These are phyloP conservation scores for Arachnopeziza araneosa DNA, from an alignment of 2,329 filamentous ascomycete species.

Conservation along the genomic window DNA sequence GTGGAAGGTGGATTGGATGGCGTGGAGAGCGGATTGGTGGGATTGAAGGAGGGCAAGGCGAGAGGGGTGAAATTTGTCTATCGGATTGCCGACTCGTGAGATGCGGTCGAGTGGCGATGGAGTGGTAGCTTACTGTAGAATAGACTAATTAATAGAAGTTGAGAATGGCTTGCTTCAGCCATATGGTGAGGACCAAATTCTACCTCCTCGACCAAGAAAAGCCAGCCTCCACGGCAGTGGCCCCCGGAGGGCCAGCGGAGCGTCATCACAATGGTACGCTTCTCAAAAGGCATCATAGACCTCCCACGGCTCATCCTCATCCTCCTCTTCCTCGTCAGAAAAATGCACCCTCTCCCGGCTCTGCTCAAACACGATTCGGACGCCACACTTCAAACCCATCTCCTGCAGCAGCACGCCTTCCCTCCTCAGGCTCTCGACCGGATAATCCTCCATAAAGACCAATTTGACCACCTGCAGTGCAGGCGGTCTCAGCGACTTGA, in stretches of 20 bases:
- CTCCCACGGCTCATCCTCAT: background rate
- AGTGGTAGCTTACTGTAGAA: background rate
- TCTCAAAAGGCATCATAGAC: background rate
- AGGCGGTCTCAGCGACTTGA: background rate
- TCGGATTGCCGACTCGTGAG: slow-evolving; percentile 12
- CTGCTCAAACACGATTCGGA: background rate
- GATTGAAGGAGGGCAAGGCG: slow-evolving; percentile 53
- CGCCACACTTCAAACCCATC: background rate
- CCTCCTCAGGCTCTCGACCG: background rate
- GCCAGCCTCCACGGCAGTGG: too few species aligned
- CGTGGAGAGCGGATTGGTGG: slow-evolving; percentile 44
- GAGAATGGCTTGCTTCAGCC: too few species aligned
- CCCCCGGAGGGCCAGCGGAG: too few species aligned
- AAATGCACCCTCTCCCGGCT: background rate
- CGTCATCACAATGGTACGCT: too few species aligned
- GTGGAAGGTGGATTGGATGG: slow-evolving; percentile 42
- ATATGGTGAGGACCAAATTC: too few species aligned
- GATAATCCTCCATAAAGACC: background rate
- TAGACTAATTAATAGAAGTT: too few species aligned
- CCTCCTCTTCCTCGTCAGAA: background rate
- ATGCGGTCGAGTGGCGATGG: background rate
- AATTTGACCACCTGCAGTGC: background rate
- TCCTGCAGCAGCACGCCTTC: background rate
- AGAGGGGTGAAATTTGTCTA: slow-evolving; percentile 61
- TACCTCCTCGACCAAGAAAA: too few species aligned